These are phyloP conservation scores for Diaporthe capsici DNA, from an alignment of 2,329 filamentous ascomycete genomes.

Conservation along the genomic window DNA sequence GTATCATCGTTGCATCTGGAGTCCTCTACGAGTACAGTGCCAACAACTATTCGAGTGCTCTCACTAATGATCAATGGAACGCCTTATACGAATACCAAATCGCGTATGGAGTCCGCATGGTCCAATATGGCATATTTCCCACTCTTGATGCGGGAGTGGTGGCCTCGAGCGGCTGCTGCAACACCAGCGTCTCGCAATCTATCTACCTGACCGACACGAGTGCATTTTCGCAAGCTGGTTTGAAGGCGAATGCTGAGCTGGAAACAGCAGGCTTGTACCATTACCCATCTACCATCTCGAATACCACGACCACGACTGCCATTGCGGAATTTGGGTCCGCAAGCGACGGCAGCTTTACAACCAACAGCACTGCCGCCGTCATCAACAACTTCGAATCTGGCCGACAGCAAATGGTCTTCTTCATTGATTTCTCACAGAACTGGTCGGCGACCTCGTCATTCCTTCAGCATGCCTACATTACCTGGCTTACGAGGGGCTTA, in stretches of 20 bases:
- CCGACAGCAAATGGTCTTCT: slow-evolving; percentile 30
- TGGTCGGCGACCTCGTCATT: slow-evolving; percentile 28
- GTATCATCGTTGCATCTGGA: slow-evolving; percentile 15
- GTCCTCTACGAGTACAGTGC: slow-evolving; percentile 22
- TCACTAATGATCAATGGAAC: slow-evolving; percentile 18
- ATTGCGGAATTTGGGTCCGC: slow-evolving; percentile 11
- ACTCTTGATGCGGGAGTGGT: slow-evolving; percentile 13
- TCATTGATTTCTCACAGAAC: slow-evolving; percentile 15
- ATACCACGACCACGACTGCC: not conserved
- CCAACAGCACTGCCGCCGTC: slow-evolving; percentile 18
- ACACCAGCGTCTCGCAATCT: not conserved
- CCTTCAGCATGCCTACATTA: slow-evolving; percentile 20
- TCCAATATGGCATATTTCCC: slow-evolving; percentile 28
- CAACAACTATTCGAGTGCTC: slow-evolving; percentile 21
- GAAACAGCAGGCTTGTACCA: slow-evolving; percentile 12
- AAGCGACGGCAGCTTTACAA: slow-evolving; percentile 3
- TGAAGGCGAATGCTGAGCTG: slow-evolving; percentile 5
- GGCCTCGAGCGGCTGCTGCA: slow-evolving; percentile 16
- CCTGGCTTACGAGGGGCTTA: slow-evolving; percentile 18
- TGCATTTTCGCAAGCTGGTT: slow-evolving; percentile 12
- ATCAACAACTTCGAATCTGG: slow-evolving; percentile 26
- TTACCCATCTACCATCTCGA: slow-evolving; percentile 24
- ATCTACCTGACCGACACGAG: slow-evolving; percentile 15
- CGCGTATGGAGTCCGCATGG: slow-evolving; percentile 19
- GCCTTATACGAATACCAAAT: slow-evolving; percentile 21